Conservation (phyloP, 2,329 filamentous ascomycete genomes). For the Calonectria hawksworthii region DNA sequence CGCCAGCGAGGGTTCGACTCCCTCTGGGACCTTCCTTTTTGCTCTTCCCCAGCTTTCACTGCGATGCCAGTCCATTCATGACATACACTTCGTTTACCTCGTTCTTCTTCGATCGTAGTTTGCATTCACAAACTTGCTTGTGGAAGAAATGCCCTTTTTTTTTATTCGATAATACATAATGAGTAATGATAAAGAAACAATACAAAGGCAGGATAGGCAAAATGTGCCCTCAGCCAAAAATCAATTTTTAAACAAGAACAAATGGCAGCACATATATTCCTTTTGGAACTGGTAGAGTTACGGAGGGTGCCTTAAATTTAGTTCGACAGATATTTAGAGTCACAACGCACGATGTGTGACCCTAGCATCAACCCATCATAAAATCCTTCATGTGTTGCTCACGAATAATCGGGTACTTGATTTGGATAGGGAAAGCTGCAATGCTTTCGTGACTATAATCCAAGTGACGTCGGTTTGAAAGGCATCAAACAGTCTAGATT, state of each 20-base stretch:
- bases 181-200: neutral
- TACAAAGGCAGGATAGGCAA: neutral
- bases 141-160: neutral
- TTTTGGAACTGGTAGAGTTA: neutral
- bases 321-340: neutral
- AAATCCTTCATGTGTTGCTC: neutral
- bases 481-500: neutral
- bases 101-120: neutral
- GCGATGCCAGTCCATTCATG: neutral
- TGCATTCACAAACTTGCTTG: neutral
- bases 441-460: neutral
- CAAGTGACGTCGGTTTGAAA: neutral
- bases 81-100: constrained; percentile 18
- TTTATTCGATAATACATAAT: neutral
- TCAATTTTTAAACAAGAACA: neutral
- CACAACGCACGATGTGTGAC: neutral
- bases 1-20: constrained; percentile 56
- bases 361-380: neutral
- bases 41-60: neutral
- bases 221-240: neutral
- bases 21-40: constrained; percentile 49
- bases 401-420: neutral
- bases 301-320: neutral
- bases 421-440: neutral
- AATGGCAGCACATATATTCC: neutral